Percentiles rank a stretch among this genome's conserved stretches.
Conservation (phyloP, 2,329 filamentous ascomycete species). For the Neofusicoccum laricinum region DNA sequence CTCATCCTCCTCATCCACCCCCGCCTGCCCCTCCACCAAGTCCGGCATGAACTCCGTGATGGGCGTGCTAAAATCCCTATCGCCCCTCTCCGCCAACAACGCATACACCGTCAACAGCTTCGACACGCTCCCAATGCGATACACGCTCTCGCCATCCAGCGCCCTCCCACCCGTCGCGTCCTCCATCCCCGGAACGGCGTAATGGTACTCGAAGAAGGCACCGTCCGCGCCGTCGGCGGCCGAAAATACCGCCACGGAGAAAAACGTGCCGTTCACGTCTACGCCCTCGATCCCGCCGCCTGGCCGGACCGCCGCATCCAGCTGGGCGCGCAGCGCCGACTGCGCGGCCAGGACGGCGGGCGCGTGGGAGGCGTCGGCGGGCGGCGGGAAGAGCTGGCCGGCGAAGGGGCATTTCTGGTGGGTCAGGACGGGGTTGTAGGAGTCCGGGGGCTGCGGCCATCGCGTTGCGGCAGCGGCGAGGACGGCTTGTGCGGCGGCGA, state of each 20-base stretch:
- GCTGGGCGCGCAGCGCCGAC: constrained; percentile 15
- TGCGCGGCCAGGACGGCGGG: not conserved
- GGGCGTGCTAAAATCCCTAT: constrained; percentile 36
- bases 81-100: constrained; percentile 42
- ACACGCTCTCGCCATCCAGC: constrained; percentile 37
- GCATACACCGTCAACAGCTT: constrained; percentile 46
- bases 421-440: no score
- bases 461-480: not conserved
- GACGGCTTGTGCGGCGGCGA: not conserved
- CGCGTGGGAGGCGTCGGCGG: not conserved
- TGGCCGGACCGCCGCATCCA: not conserved
- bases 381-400: constrained; percentile 16
- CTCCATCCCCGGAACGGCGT: constrained; percentile 23
- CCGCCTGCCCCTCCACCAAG: no score
- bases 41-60: constrained; percentile 42
- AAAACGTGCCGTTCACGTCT: constrained; percentile 27
- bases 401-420: constrained; percentile 14
- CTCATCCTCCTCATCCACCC: not conserved
- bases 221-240: constrained; percentile 19
- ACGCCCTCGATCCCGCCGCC: not conserved
- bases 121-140: constrained; percentile 43
- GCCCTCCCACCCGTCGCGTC: constrained; percentile 18
- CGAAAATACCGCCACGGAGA: constrained; percentile 40
- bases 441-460: not conserved
- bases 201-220: constrained; percentile 35